Evolutionary conservation across 352 stramenopile genomes (phyloP), one percentile per base, ranked within the genome.

Genomic region (Phytophthora pini): DNA sequence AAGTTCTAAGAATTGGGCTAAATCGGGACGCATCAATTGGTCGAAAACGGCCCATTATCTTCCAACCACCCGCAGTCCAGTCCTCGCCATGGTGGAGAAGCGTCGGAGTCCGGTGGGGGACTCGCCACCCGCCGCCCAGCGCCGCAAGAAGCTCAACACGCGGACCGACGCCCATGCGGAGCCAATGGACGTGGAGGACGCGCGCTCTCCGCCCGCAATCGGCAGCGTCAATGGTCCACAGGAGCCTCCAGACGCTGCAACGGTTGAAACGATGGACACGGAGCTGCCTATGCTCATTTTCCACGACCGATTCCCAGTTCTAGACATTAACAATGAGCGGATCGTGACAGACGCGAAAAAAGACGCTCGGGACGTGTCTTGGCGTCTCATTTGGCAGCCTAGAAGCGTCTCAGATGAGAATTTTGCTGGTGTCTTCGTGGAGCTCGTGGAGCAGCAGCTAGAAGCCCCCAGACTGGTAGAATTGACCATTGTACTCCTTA

Each of bases 381-480:
- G 86, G 86, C 80, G 84, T 31, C 67, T 94, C 11, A 60, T 86
- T 57, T 94, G 83, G 83, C 84, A 84, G 20, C 80, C 80, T 11
- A 69, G 79, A 51, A 85, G 86, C 8, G 62, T 62, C 22, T 60
- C 80, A 11, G 64, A 86, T 41, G 54, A 68, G 54, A 54, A 81
- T 12, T 81, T 71, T 51, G 82, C 88, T 12, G 80, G 83, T 29
- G 68, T 92, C 26, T 84, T 82, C 44, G 82, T 92, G 3, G 76
- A 91, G 61, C 78, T 90, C 63, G 66, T 87, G 6, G 46, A 53
- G 27, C 53, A 44, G 10, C 36, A 70, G 10, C 3, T 44, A 10
- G 10, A 44, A 7, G 20, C 40, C 43, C 11, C 31, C 47, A 47
- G 61, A 27, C 26, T 54, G 12, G 70, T 58, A 12, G 55, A 85